phyloP scores from a whole-genome alignment of 169 alveolate genomes.

The Amoebophrya sp. region DNA sequence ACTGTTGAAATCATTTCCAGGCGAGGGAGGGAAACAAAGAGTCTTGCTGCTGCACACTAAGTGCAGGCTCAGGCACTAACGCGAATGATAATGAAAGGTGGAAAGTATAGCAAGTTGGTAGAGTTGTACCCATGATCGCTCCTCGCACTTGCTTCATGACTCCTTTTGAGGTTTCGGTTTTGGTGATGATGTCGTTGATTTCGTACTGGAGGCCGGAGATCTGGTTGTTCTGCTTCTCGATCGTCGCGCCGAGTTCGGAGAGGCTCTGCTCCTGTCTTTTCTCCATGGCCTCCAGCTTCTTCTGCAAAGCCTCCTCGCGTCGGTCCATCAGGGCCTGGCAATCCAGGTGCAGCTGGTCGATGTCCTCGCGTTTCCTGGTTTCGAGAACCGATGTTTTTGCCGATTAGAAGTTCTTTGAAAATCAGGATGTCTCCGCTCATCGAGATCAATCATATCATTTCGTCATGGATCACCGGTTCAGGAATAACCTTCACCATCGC shows the following conservation, averaged over 20 bases:
- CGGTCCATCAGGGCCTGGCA: slow-evolving; percentile 5
- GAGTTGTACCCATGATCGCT: background rate
- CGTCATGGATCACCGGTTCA: background rate
- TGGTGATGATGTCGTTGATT: background rate
- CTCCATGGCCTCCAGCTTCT: background rate
- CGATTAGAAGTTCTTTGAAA: background rate
- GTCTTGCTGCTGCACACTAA: too few species aligned
- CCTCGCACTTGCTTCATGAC: background rate
- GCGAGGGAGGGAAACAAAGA: background rate
- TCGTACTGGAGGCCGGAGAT: background rate
- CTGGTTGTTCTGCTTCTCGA: background rate
- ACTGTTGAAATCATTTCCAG: too few species aligned
- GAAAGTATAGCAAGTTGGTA: too few species aligned
- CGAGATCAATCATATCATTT: background rate
- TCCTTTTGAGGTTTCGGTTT: background rate
- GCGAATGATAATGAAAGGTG: too few species aligned
- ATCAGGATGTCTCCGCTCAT: background rate
- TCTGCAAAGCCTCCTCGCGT: background rate
- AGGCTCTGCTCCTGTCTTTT: background rate
- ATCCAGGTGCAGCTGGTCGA: background rate
- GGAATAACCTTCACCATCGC: background rate
- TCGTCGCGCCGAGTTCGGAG: background rate
- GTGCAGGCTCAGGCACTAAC: too few species aligned
- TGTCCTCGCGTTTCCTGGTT: background rate
- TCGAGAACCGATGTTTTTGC: background rate